Conservation (phyloP, 2,329 filamentous ascomycete genomes). For the Stachybotrys elegans region DNA sequence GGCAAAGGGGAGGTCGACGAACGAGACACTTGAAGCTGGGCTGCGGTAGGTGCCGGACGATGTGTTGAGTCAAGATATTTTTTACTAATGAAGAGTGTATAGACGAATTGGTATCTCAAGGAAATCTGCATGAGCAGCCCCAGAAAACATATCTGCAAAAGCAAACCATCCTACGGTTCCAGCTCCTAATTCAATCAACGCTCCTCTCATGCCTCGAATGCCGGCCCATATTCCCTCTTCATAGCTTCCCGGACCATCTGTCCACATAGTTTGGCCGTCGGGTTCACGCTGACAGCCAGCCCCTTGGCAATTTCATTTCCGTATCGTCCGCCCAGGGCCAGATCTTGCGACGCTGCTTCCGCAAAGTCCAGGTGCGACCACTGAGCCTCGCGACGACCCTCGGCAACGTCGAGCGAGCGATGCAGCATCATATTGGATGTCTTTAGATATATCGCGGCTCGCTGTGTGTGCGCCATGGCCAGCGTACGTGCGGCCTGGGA, state of each 20-base stretch:
- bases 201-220: constrained; percentile 30
- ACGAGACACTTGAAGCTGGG: constrained; percentile 42
- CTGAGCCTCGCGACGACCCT: constrained; percentile 33
- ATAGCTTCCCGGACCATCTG: constrained; percentile 65
- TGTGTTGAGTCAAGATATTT: background rate
- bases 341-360: constrained; percentile 56
- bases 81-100: background rate
- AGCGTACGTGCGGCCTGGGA: constrained; percentile 61
- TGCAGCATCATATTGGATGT: constrained; percentile 45
- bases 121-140: constrained; percentile 9
- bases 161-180: background rate
- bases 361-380: constrained; percentile 56
- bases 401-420: constrained; percentile 33
- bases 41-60: constrained; percentile 34
- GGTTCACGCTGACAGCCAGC: constrained; percentile 60
- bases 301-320: constrained; percentile 62
- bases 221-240: constrained; percentile 61
- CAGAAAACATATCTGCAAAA: background rate
- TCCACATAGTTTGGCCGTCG: constrained; percentile 64
- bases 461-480: constrained; percentile 66
- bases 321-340: constrained; percentile 59
- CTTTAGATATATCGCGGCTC: constrained; percentile 58
- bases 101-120: constrained; percentile 25
- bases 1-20: constrained; percentile 48
- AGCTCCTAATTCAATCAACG: constrained; percentile 6